A percentile compares a stretch with the other conserved stretches of the same genome.
These are phyloP conservation scores for Lathyrus oleraceus DNA, from an alignment of 306 rosid species.

Conservation along the genomic window DNA sequence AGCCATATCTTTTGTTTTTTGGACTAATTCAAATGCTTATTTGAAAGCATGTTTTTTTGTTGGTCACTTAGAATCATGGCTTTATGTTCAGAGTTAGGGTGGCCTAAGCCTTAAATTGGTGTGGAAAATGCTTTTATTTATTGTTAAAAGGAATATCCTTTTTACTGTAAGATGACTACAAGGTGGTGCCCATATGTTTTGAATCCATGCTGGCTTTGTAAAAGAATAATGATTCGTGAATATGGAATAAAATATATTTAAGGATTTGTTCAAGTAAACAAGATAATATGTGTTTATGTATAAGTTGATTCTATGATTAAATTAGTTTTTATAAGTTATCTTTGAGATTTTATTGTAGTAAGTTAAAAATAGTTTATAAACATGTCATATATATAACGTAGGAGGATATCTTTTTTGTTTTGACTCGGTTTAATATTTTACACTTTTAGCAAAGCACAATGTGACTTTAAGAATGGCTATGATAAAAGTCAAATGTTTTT, in stretches of 20 bases:
- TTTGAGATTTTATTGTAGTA: not conserved
- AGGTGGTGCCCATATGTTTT: not conserved
- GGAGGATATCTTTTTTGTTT: too few relatives aligned
- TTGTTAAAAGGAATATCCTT: slow-evolving; percentile 5
- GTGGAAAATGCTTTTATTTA: slow-evolving; percentile 3
- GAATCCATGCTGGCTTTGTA: not conserved
- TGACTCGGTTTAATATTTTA: too few relatives aligned
- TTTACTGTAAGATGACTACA: not conserved
- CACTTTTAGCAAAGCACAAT: too few relatives aligned
- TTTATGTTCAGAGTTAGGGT: slow-evolving; percentile 12
- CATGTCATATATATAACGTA: not conserved
- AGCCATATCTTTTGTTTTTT: slow-evolving; percentile 20
- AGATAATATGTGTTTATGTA: not conserved
- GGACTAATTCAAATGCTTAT: slow-evolving; percentile 28
- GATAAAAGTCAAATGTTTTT: too few relatives aligned
- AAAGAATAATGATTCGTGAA: not conserved
- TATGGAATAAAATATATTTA: not conserved
- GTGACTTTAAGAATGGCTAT: too few relatives aligned
- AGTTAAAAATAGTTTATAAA: not conserved
- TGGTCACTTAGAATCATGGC: not conserved
- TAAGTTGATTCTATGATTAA: not conserved
- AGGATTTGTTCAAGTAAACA: not conserved
- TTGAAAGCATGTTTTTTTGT: slow-evolving; percentile 17
- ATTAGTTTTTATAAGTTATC: not conserved
- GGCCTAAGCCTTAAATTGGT: not conserved